Percentiles rank a stretch among this genome's conserved stretches.
These are phyloP conservation scores for Diddensiella santjacobensis DNA, from an alignment of 805 yeast species.

Conservation along the genomic window DNA sequence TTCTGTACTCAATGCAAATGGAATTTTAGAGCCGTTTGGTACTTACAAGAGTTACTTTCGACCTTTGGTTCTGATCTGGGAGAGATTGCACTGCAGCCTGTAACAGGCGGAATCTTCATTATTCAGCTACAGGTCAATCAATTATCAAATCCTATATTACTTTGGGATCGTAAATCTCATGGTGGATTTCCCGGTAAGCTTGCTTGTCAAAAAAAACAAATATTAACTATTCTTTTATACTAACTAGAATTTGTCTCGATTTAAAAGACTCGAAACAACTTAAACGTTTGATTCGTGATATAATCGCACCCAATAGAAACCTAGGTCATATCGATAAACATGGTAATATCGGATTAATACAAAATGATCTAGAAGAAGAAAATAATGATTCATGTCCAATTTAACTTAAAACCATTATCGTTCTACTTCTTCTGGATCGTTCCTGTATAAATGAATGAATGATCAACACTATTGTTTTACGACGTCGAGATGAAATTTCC, in stretches of 20 bases:
- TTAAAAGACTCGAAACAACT: slow-evolving; percentile 62
- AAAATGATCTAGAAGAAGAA: too few relatives aligned
- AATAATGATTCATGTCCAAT: too few relatives aligned
- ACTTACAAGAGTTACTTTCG: slow-evolving; percentile 76
- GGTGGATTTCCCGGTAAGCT: slow-evolving; percentile 66
- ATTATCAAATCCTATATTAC: slow-evolving; percentile 30
- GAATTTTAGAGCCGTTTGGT: slow-evolving; percentile 88
- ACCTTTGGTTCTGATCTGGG: slow-evolving; percentile 63
- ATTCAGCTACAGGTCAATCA: slow-evolving; percentile 46
- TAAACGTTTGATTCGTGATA: slow-evolving; percentile 62
- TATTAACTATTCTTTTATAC: background rate
- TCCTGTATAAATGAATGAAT: too few relatives aligned
- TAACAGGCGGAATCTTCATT: slow-evolving; percentile 53
- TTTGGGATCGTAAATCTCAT: slow-evolving; percentile 60
- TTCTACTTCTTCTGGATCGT: too few relatives aligned
- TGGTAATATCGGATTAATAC: background rate
- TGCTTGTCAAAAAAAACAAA: background rate
- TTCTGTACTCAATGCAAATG: slow-evolving; percentile 85
- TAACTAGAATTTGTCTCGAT: background rate
- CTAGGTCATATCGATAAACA: slow-evolving; percentile 62
- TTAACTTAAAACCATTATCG: too few relatives aligned
- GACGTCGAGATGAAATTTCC: too few relatives aligned
- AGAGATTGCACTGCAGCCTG: slow-evolving; percentile 52
- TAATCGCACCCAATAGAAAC: slow-evolving; percentile 48
- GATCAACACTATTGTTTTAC: too few relatives aligned